These are phyloP conservation scores for Penicillium psychrosexuale DNA, from an alignment of 2,329 filamentous ascomycete species.

Conservation along the genomic window DNA sequence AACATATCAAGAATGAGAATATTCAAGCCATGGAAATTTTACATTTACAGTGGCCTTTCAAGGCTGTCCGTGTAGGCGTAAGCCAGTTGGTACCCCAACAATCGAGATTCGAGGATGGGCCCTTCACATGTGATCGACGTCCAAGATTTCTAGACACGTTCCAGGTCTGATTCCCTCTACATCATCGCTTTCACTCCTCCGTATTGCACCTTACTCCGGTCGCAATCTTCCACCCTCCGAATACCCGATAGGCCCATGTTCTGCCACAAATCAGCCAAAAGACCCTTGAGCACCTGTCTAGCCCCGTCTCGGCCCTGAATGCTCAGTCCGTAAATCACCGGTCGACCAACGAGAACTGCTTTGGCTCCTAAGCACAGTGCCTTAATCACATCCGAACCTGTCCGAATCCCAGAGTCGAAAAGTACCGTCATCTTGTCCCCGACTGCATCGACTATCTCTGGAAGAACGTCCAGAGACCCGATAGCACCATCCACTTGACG, in stretches of 20 bases:
- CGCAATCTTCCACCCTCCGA: slow-evolving; percentile 35
- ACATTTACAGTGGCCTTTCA: not conserved
- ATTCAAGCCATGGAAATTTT: not conserved
- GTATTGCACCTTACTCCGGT: slow-evolving; percentile 34
- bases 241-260: slow-evolving; percentile 57
- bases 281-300: slow-evolving; percentile 49
- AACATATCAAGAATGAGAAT: not conserved
- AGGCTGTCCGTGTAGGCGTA: not conserved
- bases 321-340: slow-evolving; percentile 57
- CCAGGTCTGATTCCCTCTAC: slow-evolving; percentile 15
- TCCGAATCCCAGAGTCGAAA: slow-evolving; percentile 52
- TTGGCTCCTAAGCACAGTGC: slow-evolving; percentile 56
- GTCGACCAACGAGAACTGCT: slow-evolving; percentile 56
- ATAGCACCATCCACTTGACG: slow-evolving; percentile 53
- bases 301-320: slow-evolving; percentile 56
- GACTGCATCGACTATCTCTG: slow-evolving; percentile 60
- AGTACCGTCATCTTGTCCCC: slow-evolving; percentile 47
- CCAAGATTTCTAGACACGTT: not conserved
- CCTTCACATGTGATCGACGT: slow-evolving; percentile 6
- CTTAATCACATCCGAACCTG: slow-evolving; percentile 52
- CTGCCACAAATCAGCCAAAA: slow-evolving; percentile 55
- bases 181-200: slow-evolving; percentile 35
- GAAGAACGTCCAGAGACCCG: slow-evolving; percentile 53
- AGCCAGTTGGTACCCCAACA: not conserved
- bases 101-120: not conserved